These are phyloP conservation scores for Ceratocystis cubensis DNA, from an alignment of 2,329 filamentous ascomycete genomes.

Conservation along the genomic window DNA sequence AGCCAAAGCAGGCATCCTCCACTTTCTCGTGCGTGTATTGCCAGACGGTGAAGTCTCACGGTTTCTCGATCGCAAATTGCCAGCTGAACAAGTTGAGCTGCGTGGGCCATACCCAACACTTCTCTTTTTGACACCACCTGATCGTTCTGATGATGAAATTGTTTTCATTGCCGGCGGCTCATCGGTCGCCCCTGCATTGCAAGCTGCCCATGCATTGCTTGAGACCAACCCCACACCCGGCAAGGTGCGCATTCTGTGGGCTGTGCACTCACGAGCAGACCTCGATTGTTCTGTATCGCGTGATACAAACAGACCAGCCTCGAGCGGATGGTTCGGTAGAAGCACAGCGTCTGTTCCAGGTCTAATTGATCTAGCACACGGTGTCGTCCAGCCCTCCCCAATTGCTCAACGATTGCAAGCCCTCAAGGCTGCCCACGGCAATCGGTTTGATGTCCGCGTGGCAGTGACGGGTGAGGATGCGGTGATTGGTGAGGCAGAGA, in stretches of 20 bases:
- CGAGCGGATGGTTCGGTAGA: constrained; percentile 22
- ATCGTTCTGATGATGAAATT: constrained; percentile 33
- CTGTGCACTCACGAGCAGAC: constrained; percentile 48
- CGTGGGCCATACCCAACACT: constrained; percentile 69
- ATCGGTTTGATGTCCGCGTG: constrained; percentile 53
- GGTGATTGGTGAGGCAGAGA: constrained; percentile 44
- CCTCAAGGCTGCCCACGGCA: constrained; percentile 46
- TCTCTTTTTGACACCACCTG: constrained; percentile 31
- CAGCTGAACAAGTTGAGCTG: constrained; percentile 56
- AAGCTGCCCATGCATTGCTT: constrained; percentile 55
- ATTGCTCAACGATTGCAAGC: constrained; percentile 51
- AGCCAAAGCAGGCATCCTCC: constrained; percentile 36
- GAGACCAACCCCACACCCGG: constrained; percentile 25
- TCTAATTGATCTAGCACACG: constrained; percentile 22
- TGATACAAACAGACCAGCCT: background rate
- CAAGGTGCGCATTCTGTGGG: constrained; percentile 67
- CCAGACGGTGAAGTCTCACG: constrained; percentile 72
- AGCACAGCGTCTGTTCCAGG: constrained; percentile 13
- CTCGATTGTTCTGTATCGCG: constrained; percentile 29
- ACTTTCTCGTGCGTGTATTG: constrained; percentile 69
- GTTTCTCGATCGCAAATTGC: constrained; percentile 56
- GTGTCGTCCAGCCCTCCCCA: constrained; percentile 30
- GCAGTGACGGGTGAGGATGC: constrained; percentile 70
- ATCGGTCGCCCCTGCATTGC: constrained; percentile 79
- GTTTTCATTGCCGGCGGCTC: constrained; percentile 88